These are phyloP conservation scores for Pseudopediastrum boryanum DNA, from an alignment of 139 green algal genomes.

Conservation along the genomic window DNA sequence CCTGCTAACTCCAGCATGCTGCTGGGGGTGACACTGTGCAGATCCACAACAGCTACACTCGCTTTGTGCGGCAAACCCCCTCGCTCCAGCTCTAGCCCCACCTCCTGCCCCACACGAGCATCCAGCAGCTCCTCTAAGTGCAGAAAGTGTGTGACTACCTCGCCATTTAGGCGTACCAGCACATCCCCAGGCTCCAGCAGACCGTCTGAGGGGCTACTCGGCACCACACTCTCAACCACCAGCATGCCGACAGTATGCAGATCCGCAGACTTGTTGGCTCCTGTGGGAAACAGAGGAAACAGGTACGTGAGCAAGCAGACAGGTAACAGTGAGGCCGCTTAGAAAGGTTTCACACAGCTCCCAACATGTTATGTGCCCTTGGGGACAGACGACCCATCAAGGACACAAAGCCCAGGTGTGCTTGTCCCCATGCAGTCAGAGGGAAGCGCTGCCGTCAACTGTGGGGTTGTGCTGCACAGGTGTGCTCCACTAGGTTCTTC, in stretches of 20 bases:
- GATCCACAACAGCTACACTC: conserved; percentile 66
- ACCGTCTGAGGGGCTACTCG: conserved; percentile 71
- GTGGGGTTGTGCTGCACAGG: too few relatives aligned
- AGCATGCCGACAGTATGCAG: conserved; percentile 80
- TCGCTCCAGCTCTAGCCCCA: conserved; percentile 68
- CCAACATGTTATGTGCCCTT: too few relatives aligned
- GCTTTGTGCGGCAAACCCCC: conserved; percentile 54
- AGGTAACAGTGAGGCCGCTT: too few relatives aligned
- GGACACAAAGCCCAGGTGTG: too few relatives aligned
- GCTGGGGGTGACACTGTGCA: conserved; percentile 82
- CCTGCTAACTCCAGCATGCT: conserved; percentile 83
- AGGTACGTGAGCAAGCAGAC: too few relatives aligned
- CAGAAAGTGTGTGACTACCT: conserved; percentile 83
- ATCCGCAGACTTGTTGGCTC: background rate
- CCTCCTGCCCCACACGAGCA: conserved; percentile 48
- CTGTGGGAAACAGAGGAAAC: too few relatives aligned
- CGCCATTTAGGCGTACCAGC: conserved; percentile 68
- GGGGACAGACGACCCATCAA: too few relatives aligned
- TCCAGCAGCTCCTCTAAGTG: conserved; percentile 84
- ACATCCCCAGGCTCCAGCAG: conserved; percentile 88
- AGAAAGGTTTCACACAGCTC: too few relatives aligned
- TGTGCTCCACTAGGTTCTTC: too few relatives aligned
- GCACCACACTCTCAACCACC: conserved; percentile 86
- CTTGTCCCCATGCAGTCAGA: too few relatives aligned
- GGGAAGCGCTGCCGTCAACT: too few relatives aligned